Evolutionary conservation across 257 asterid species (phyloP).

Genomic region (Coffea canephora): DNA sequence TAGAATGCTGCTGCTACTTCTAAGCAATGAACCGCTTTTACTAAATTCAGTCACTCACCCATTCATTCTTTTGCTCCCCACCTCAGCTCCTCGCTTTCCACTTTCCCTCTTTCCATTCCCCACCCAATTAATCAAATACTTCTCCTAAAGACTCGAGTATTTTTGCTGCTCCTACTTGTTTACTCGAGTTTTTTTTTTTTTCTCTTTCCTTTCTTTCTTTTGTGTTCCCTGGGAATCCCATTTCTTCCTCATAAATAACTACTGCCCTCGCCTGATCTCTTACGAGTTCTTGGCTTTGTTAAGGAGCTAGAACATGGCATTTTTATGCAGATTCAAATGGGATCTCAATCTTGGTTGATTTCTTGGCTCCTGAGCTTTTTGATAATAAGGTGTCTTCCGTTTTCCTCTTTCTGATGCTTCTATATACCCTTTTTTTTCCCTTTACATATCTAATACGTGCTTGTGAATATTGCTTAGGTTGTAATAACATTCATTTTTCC

Average conservation of each 20-base stretch:
- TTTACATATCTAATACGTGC: too few relatives aligned
- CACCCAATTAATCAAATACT: slow-evolving; percentile 5
- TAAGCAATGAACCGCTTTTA: too few relatives aligned
- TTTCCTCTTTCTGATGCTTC: neutral
- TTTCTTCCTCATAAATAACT: neutral
- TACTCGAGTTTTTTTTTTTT: neutral
- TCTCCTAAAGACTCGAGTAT: too few relatives aligned
- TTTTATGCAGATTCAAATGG: slow-evolving; percentile 7
- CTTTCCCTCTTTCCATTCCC: too few relatives aligned
- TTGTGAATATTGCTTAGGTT: neutral
- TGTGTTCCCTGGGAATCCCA: slow-evolving; percentile 2
- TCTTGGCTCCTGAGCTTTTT: slow-evolving; percentile 17
- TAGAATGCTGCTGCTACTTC: too few relatives aligned
- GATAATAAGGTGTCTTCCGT: slow-evolving; percentile 11
- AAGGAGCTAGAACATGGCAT: slow-evolving; percentile 14
- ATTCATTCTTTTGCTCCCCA: too few relatives aligned
- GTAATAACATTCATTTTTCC: neutral
- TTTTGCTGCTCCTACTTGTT: neutral
- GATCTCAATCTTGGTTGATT: slow-evolving; percentile 14
- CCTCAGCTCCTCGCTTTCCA: too few relatives aligned
- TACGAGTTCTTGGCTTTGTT: neutral
- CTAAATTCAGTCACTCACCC: too few relatives aligned
- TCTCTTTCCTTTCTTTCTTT: neutral
- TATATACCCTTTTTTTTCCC: neutral
- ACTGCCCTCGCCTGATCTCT: neutral